Conservation (phyloP, 148 eudicot species). For the Nepenthes gracilis region DNA sequence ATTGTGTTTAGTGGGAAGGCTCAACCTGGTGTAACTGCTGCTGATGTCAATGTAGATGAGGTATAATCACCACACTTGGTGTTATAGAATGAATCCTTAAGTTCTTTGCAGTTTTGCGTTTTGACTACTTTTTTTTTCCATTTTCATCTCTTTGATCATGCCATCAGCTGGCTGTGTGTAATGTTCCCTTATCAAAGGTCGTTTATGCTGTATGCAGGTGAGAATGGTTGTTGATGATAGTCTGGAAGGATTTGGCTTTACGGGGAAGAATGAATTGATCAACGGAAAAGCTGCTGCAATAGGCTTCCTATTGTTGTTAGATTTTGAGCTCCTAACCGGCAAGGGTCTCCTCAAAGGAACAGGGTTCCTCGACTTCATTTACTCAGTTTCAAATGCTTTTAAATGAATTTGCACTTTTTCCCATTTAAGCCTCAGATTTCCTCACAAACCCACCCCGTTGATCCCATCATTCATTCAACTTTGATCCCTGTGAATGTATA, state of each 20-base stretch:
- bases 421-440: background rate
- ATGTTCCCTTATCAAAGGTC: background rate
- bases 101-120: background rate
- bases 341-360: constrained; percentile 94
- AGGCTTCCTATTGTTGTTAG: constrained; percentile 76
- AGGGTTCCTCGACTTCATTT: constrained; percentile 93
- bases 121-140: background rate
- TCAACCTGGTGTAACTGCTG: constrained; percentile 81
- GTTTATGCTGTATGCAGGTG: constrained; percentile 31
- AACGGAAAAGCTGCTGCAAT: constrained; percentile 96
- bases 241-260: constrained; percentile 71
- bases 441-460: no score
- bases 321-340: constrained; percentile 92
- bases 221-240: constrained; percentile 88
- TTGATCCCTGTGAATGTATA: no score
- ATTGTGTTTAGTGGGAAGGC: constrained; percentile 91
- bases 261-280: constrained; percentile 59
- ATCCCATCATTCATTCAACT: no score
- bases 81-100: background rate
- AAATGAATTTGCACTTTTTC: constrained; percentile 17
- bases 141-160: background rate
- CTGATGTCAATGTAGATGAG: constrained; percentile 90
- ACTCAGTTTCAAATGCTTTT: constrained; percentile 57
- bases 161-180: background rate
- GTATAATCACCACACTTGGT: constrained; percentile 14